Evolutionary conservation across 441 rosid species (phyloP).

Genomic region (Gossypium lobatum): DNA sequence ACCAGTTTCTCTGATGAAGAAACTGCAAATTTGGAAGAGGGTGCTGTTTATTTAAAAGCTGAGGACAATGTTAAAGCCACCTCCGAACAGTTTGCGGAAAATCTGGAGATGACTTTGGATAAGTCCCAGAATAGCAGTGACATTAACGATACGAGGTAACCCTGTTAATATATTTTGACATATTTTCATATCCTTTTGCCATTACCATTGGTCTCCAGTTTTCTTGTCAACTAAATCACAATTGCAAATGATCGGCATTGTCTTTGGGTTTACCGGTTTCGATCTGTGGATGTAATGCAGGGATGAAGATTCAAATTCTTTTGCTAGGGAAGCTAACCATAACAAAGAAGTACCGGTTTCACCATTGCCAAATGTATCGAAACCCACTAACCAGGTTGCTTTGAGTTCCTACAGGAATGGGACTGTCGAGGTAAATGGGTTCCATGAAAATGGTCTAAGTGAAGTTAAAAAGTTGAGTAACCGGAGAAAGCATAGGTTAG

Average conservation of each 20-base stretch:
- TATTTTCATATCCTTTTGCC: not conserved
- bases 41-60: conserved; percentile 22
- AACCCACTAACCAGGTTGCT: conserved; percentile 21
- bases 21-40: conserved; percentile 21
- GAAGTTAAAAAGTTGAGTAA: no score
- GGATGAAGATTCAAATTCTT: conserved; percentile 42
- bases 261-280: not conserved
- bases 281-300: conserved; percentile 25
- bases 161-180: not conserved
- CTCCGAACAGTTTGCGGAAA: conserved; percentile 20
- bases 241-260: not conserved
- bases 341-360: conserved; percentile 58
- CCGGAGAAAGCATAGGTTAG: no score
- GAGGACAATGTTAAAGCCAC: conserved; percentile 29
- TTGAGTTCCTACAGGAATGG: conserved; percentile 20
- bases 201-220: not conserved
- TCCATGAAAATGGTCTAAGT: conserved; percentile 14
- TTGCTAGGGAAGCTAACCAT: conserved; percentile 44
- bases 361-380: conserved; percentile 30
- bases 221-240: not conserved
- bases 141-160: conserved; percentile 34
- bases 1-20: conserved; percentile 27
- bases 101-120: conserved; percentile 25
- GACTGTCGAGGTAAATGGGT: conserved; percentile 22
- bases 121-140: conserved; percentile 33